Percentiles rank a stretch among this genome's conserved stretches.
Conservation (phyloP, 2,329 filamentous ascomycete species). For the Pyrenochaeta sp. region DNA sequence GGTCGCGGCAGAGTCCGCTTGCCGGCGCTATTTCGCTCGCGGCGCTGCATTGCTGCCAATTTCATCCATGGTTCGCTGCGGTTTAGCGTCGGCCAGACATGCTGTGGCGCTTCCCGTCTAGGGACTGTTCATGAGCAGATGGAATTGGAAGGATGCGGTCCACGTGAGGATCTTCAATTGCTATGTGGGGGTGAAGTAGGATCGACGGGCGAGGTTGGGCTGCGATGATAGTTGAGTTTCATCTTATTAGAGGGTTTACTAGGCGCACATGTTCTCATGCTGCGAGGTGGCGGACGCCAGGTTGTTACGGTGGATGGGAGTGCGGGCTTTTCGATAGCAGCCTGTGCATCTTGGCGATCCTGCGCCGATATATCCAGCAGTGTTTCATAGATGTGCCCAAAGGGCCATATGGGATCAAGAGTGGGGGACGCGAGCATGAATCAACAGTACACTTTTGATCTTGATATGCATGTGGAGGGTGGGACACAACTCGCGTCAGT, state of each 20-base stretch:
- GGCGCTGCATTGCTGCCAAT: neutral
- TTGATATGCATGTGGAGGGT: neutral
- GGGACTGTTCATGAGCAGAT: neutral
- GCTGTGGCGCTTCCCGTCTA: conserved; percentile 2
- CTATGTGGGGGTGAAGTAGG: neutral
- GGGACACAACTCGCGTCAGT: neutral
- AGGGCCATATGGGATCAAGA: neutral
- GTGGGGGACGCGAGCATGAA: neutral
- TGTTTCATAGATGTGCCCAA: neutral
- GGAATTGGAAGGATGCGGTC: neutral
- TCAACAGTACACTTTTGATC: neutral
- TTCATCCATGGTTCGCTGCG: neutral
- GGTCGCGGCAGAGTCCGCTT: neutral
- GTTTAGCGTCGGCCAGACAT: neutral
- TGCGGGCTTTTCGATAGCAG: no score
- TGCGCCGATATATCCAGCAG: neutral
- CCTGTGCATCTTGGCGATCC: no score
- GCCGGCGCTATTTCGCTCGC: neutral
- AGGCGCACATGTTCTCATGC: neutral
- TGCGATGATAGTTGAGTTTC: neutral
- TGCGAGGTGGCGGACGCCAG: no score
- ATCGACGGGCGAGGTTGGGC: neutral
- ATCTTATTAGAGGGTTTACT: neutral
- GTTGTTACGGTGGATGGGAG: no score
- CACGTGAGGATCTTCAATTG: neutral